Percentiles rank a stretch among this genome's conserved stretches.
These are phyloP conservation scores for Cyclotella choctawhatcheeana DNA, from an alignment of 108 stramenopile genomes.

Conservation along the genomic window DNA sequence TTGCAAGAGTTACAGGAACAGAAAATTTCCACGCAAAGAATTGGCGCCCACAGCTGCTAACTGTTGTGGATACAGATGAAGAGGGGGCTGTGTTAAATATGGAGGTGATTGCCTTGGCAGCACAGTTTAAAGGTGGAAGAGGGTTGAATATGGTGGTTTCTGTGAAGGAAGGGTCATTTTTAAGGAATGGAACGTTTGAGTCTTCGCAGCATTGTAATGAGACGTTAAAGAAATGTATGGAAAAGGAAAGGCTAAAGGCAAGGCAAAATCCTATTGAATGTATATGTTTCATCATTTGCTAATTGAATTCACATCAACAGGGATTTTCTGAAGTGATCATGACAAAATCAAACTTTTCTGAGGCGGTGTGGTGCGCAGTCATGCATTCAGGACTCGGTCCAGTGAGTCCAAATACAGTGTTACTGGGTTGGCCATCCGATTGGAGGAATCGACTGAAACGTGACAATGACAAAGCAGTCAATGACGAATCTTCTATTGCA, in stretches of 20 bases:
- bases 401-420: constrained; percentile 74
- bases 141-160: constrained; percentile 64
- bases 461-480: not conserved
- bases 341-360: constrained; percentile 13
- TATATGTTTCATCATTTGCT: not conserved
- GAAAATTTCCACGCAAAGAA: constrained; percentile 68
- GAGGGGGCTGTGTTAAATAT: constrained; percentile 48
- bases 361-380: constrained; percentile 47
- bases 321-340: constrained; percentile 55
- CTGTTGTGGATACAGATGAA: constrained; percentile 64
- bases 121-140: constrained; percentile 75
- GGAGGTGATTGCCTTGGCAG: constrained; percentile 58
- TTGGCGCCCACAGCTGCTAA: constrained; percentile 80
- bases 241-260: constrained; percentile 45
- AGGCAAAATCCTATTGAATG: constrained; percentile 5
- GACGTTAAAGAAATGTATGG: constrained; percentile 53
- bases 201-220: constrained; percentile 18
- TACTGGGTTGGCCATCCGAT: constrained; percentile 42
- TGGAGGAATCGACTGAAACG: constrained; percentile 20
- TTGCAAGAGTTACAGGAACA: constrained; percentile 23
- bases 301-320: not conserved
- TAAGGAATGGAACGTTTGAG: constrained; percentile 22
- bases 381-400: constrained; percentile 78
- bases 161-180: constrained; percentile 28
- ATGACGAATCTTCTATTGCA: constrained; percentile 39